A percentile compares a stretch with the other conserved stretches of the same genome.
Conservation (phyloP, 2,329 filamentous ascomycete genomes). For the Oidium heveae region DNA sequence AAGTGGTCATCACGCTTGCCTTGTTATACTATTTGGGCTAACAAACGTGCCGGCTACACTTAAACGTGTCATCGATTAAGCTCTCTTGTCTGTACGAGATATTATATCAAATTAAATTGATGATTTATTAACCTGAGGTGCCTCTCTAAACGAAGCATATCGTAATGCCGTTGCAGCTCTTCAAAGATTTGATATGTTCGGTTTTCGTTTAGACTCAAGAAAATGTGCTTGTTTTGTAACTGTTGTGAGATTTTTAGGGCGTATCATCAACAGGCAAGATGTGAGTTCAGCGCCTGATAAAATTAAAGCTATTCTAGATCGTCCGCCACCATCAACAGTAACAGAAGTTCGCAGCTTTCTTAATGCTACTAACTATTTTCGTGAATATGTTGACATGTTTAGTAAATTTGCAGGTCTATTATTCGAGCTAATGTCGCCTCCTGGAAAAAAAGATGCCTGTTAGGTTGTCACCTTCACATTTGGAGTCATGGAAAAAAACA, state of each 20-base stretch:
- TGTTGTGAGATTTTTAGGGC: neutral
- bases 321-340: neutral
- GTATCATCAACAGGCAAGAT: neutral
- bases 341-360: neutral
- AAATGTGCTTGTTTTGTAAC: constrained; percentile 1
- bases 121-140: neutral
- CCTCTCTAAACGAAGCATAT: neutral
- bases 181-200: neutral
- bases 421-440: neutral
- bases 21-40: neutral
- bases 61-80: neutral
- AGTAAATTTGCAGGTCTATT: neutral
- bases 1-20: neutral
- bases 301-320: neutral
- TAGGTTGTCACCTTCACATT: neutral
- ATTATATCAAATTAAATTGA: constrained; percentile 1
- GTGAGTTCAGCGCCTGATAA: neutral
- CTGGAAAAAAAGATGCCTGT: neutral
- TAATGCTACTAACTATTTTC: neutral
- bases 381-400: neutral
- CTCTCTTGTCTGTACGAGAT: neutral
- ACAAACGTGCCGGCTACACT: neutral
- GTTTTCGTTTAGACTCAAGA: neutral
- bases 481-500: neutral
- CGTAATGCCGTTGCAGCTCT: neutral